These are phyloP conservation scores for Vigna unguiculata DNA, from an alignment of 306 rosid genomes.

Conservation along the genomic window DNA sequence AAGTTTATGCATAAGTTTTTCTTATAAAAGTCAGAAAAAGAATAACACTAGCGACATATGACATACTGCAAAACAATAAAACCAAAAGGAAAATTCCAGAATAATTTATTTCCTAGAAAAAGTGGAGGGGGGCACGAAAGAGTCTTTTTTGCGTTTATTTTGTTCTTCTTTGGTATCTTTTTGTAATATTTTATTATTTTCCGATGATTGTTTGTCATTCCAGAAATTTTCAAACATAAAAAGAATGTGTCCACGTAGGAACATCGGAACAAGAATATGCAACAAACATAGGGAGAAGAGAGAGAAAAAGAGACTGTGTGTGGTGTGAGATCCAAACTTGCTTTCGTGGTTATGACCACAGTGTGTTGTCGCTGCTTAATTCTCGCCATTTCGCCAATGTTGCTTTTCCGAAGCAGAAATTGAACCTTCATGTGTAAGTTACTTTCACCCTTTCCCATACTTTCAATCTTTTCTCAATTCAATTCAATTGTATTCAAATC, in stretches of 20 bases:
- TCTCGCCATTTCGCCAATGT: slow-evolving; percentile 72
- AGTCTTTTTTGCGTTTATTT: slow-evolving; percentile 17
- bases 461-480: slow-evolving; percentile 37
- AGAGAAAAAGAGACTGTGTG: background rate
- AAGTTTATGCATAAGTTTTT: background rate
- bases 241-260: slow-evolving; percentile 47
- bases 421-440: slow-evolving; percentile 57
- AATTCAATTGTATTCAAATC: slow-evolving; percentile 38
- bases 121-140: slow-evolving; percentile 31
- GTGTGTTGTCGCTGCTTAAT: slow-evolving; percentile 55
- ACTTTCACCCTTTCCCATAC: slow-evolving; percentile 38
- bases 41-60: background rate
- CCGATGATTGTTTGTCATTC: slow-evolving; percentile 39
- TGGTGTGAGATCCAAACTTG: slow-evolving; percentile 46
- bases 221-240: slow-evolving; percentile 42
- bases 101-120: slow-evolving; percentile 24
- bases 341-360: slow-evolving; percentile 30
- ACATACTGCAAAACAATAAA: background rate
- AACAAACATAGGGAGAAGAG: slow-evolving; percentile 34
- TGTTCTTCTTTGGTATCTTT: background rate
- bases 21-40: background rate
- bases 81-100: background rate
- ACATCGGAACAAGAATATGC: slow-evolving; percentile 38
- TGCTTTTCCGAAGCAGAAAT: slow-evolving; percentile 55
- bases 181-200: slow-evolving; percentile 32